Evolutionary conservation across 148 eudicot species (phyloP).

Genomic region (Camellia sinensis): DNA sequence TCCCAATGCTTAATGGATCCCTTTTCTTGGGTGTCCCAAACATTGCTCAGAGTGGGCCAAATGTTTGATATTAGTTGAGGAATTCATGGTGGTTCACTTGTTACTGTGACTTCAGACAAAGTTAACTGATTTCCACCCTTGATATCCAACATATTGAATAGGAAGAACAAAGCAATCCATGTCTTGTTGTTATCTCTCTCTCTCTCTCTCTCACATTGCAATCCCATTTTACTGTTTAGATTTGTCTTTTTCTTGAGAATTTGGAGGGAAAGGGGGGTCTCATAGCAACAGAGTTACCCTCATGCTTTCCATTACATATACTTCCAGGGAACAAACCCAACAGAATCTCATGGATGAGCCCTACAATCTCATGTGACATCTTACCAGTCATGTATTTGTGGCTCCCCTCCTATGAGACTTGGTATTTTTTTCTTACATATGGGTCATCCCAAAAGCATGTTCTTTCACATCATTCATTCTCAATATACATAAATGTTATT

Average conservation of each 20-base stretch:
- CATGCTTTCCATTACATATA: constrained; percentile 6
- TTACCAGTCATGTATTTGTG: too few species aligned
- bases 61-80: not conserved
- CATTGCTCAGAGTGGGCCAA: not conserved
- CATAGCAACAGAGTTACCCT: constrained; percentile 1
- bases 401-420: too few species aligned
- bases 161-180: not conserved
- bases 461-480: too few species aligned
- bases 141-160: not conserved
- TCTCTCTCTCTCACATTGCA: not conserved
- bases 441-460: too few species aligned
- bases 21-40: not conserved
- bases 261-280: not conserved
- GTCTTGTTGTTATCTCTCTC: not conserved
- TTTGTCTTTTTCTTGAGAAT: constrained; percentile 6
- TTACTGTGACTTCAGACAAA: constrained; percentile 2
- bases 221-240: not conserved
- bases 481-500: too few species aligned
- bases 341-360: constrained; percentile 26
- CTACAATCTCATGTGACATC: constrained; percentile 11
- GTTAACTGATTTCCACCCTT: constrained; percentile 8
- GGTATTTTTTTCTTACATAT: too few species aligned
- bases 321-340: constrained; percentile 21
- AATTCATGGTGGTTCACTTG: not conserved
- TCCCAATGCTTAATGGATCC: too few species aligned